Evolutionary conservation across 2,329 filamentous ascomycete genomes (phyloP).

Genomic region (Xylariaceae sp.): DNA sequence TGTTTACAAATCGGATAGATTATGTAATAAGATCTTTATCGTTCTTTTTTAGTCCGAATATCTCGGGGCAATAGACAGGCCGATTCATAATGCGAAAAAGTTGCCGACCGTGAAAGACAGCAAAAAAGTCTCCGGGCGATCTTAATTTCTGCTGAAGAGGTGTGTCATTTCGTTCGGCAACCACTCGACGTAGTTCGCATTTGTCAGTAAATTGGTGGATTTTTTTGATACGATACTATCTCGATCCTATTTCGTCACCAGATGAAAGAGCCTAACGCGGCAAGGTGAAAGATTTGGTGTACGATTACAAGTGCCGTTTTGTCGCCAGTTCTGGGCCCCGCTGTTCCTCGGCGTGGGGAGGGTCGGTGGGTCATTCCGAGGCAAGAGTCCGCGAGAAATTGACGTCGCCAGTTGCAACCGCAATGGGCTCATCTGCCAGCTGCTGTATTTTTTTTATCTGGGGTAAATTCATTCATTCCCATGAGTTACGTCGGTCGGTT

Average conservation of each 20-base stretch:
- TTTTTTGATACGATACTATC: background rate
- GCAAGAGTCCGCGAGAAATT: conserved; percentile 19
- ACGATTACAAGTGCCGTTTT: background rate
- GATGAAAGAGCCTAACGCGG: conserved; percentile 9
- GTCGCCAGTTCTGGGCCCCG: conserved; percentile 1
- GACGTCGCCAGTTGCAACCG: conserved; percentile 4
- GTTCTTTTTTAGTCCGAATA: no score
- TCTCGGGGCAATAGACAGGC: no score
- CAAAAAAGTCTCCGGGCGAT: background rate
- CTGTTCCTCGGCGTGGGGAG: background rate
- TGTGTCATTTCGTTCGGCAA: background rate
- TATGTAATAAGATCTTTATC: background rate
- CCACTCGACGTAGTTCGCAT: background rate
- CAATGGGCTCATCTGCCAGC: no score
- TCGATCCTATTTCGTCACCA: no score
- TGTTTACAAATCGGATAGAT: background rate
- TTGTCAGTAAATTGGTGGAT: background rate
- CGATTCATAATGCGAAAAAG: no score
- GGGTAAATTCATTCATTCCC: background rate
- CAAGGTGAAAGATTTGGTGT: conserved; percentile 2
- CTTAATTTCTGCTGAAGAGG: no score
- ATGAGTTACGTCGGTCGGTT: no score
- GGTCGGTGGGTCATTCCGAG: conserved; percentile 3
- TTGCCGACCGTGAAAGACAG: background rate
- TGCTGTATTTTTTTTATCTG: background rate